Percentiles rank a stretch among this genome's conserved stretches.
Conservation (phyloP, 164 flowering plant species). For the Liriodendron chinense region DNA sequence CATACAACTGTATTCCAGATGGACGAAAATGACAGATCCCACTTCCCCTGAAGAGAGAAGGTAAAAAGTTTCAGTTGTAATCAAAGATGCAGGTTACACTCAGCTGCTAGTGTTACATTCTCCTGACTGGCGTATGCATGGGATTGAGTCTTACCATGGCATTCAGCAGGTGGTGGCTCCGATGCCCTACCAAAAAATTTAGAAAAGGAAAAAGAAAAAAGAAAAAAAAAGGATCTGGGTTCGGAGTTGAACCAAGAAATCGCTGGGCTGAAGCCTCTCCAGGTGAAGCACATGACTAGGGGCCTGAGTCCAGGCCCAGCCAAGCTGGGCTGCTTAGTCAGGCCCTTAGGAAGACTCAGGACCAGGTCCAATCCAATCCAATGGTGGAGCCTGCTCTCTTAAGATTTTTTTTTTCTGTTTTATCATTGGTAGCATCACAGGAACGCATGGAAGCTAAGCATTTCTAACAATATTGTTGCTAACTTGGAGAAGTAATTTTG, state of each 20-base stretch:
- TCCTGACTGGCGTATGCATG: no score
- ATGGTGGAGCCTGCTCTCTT: not conserved
- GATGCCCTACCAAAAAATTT: not conserved
- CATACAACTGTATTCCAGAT: slow-evolving; percentile 88
- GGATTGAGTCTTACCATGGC: no score
- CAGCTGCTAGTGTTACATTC: no score
- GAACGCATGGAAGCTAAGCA: not conserved
- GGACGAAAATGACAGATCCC: slow-evolving; percentile 74
- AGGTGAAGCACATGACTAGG: no score
- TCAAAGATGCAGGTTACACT: not conserved
- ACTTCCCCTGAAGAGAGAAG: slow-evolving; percentile 48
- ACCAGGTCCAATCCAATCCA: not conserved
- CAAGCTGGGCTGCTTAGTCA: not conserved
- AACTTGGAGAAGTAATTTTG: not conserved
- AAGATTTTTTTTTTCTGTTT: not conserved
- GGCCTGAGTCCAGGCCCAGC: no score
- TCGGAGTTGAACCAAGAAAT: no score
- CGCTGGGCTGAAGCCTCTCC: no score
- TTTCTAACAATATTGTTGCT: not conserved
- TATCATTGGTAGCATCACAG: not conserved
- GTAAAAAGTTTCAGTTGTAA: not conserved
- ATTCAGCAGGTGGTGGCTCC: not conserved
- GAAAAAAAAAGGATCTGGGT: not conserved
- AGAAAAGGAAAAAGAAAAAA: not conserved
- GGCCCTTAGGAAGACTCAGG: not conserved